A percentile compares a stretch with the other conserved stretches of the same genome.
phyloP scores from a whole-genome alignment of 2,329 filamentous ascomycete genomes.

The Fusarium transvaalense region DNA sequence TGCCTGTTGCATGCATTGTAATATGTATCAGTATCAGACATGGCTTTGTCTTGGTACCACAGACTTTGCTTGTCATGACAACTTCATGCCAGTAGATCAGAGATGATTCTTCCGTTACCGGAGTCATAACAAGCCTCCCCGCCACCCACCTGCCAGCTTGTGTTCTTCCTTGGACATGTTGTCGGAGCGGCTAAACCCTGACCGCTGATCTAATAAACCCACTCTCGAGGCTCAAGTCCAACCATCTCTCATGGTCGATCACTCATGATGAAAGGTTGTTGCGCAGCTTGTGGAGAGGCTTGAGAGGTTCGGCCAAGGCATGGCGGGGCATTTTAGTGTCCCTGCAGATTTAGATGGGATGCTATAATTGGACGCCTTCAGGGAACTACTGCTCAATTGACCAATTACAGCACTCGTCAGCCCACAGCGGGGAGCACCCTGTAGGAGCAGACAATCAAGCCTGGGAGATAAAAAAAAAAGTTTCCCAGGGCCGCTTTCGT shows the following conservation, averaged over 20 bases:
- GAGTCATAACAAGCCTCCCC: constrained; percentile 16
- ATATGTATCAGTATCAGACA: too few species aligned
- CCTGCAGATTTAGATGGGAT: constrained; percentile 41
- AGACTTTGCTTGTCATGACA: constrained; percentile 37
- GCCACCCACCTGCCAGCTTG: constrained; percentile 24
- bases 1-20: background rate
- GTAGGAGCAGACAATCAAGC: constrained; percentile 23
- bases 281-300: constrained; percentile 44
- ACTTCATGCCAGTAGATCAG: constrained; percentile 21
- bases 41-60: background rate
- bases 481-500: constrained; percentile 42
- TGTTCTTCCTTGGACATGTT: constrained; percentile 12
- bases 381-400: constrained; percentile 40
- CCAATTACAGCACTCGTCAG: constrained; percentile 37
- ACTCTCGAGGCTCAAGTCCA: constrained; percentile 39
- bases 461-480: constrained; percentile 49
- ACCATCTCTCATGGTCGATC: constrained; percentile 35
- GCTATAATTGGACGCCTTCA: constrained; percentile 36
- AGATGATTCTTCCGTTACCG: constrained; percentile 15
- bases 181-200: constrained; percentile 39
- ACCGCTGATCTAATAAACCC: constrained; percentile 45
- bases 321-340: constrained; percentile 46
- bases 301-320: constrained; percentile 45
- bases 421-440: constrained; percentile 38
- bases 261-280: constrained; percentile 42